Evolutionary conservation across 2,329 filamentous ascomycete genomes (phyloP).

Genomic region (Arthrobotrys entomopaga): DNA sequence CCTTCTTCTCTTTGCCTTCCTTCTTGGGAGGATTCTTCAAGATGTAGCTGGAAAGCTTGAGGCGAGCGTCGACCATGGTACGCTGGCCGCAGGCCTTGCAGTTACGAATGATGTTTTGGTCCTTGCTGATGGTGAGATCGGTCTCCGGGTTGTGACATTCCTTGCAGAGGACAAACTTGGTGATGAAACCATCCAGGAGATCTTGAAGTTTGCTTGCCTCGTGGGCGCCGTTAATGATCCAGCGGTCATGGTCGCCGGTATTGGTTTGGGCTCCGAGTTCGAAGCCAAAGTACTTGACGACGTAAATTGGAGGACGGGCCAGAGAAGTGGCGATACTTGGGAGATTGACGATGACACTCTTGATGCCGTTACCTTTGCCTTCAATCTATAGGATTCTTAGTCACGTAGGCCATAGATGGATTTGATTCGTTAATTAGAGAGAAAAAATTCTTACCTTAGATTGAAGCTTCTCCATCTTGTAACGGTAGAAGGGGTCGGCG

Average conservation of each 20-base stretch:
- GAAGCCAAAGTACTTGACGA: constrained; percentile 99
- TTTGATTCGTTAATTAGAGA: background rate
- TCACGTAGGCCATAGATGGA: background rate
- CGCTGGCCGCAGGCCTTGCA: constrained; percentile 99
- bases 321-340: constrained; percentile 92
- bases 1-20: constrained; percentile 85
- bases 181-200: constrained; percentile 97
- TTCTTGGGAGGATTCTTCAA: constrained; percentile 93
- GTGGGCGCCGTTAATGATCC: constrained; percentile 99
- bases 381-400: constrained; percentile 71
- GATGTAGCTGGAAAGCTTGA: constrained; percentile 97
- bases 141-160: constrained; percentile 99
- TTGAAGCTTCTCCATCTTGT: constrained; percentile 99
- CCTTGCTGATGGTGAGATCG: constrained; percentile 86
- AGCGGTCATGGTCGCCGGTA: constrained; percentile 95
- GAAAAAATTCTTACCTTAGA: constrained; percentile 70
- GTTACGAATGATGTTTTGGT: constrained; percentile 88
- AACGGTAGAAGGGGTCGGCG: constrained; percentile 98
- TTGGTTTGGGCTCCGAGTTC: constrained; percentile 98
- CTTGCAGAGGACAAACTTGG: constrained; percentile 98
- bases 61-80: constrained; percentile 86
- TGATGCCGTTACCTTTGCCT: constrained; percentile 99
- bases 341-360: constrained; percentile 97
- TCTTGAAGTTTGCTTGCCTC: constrained; percentile 96
- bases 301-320: constrained; percentile 88